Conservation (phyloP, 306 rosid genomes). For the Quercus aquifolioides region DNA sequence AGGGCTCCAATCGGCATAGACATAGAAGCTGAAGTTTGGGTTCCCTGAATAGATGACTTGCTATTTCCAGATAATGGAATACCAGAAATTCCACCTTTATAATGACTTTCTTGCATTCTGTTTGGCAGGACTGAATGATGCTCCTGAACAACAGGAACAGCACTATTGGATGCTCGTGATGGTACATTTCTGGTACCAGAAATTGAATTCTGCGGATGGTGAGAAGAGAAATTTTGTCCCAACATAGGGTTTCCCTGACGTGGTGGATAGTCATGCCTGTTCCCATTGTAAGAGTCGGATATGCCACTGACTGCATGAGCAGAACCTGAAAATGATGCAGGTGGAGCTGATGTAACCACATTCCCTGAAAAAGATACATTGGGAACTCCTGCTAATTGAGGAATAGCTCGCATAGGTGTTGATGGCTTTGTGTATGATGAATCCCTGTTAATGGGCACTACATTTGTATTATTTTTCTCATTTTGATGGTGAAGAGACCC, state of each 20-base stretch:
- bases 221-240: conserved; percentile 53
- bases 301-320: conserved; percentile 26
- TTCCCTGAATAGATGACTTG: conserved; percentile 37
- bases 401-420: conserved; percentile 28
- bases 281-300: conserved; percentile 44
- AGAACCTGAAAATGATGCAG: conserved; percentile 38
- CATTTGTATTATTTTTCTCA: conserved; percentile 42
- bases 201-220: conserved; percentile 42
- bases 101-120: conserved; percentile 38
- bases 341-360: conserved; percentile 40
- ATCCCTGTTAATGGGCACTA: conserved; percentile 37
- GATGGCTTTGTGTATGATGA: conserved; percentile 39
- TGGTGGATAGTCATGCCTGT: conserved; percentile 52
- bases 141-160: conserved; percentile 46
- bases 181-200: conserved; percentile 40
- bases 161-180: conserved; percentile 34
- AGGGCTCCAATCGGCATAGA: conserved; percentile 43
- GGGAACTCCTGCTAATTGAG: conserved; percentile 47
- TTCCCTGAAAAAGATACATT: conserved; percentile 42
- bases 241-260: conserved; percentile 35
- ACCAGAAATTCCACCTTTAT: conserved; percentile 42
- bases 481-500: conserved; percentile 46
- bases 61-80: conserved; percentile 32
- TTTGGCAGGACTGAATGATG: conserved; percentile 35
- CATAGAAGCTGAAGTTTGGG: conserved; percentile 39